Conservation (phyloP, 371 early-diverging fungal genomes). For the Apophysomyces elegans region DNA sequence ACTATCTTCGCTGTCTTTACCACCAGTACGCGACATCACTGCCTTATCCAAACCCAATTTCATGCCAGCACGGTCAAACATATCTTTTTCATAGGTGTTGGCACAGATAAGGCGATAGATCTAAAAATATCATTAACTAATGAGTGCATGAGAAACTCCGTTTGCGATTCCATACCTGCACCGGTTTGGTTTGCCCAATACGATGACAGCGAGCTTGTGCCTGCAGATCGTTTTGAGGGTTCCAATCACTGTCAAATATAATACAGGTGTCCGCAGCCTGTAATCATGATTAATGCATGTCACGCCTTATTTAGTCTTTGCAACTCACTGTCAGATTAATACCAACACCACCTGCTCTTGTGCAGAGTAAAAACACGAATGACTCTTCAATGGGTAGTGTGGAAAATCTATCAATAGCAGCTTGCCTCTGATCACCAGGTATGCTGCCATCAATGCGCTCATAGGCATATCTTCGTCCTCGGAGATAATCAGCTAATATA, state of each 20-base stretch:
- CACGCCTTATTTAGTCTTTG: neutral
- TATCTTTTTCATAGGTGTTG: conserved; percentile 94
- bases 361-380: conserved; percentile 88
- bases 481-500: conserved; percentile 90
- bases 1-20: conserved; percentile 33
- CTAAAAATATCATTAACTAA: neutral
- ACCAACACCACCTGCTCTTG: conserved; percentile 94
- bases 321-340: conserved; percentile 79
- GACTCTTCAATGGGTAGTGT: conserved; percentile 68
- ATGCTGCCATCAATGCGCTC: conserved; percentile 93
- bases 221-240: conserved; percentile 97
- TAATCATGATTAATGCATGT: neutral
- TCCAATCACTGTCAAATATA: conserved; percentile 97
- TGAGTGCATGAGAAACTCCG: neutral
- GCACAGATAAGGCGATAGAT: conserved; percentile 88
- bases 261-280: conserved; percentile 93
- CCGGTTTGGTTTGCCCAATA: conserved; percentile 95
- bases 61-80: conserved; percentile 96
- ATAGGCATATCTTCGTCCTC: conserved; percentile 73
- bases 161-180: conserved; percentile 51
- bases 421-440: conserved; percentile 90
- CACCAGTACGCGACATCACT: conserved; percentile 71
- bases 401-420: conserved; percentile 95
- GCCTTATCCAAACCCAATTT: conserved; percentile 93
- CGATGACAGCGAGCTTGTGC: conserved; percentile 94